Evolutionary conservation across 2,329 filamentous ascomycete genomes (phyloP), one percentile per base, ranked within the genome.

Genomic region (Aspergillus sp.): DNA sequence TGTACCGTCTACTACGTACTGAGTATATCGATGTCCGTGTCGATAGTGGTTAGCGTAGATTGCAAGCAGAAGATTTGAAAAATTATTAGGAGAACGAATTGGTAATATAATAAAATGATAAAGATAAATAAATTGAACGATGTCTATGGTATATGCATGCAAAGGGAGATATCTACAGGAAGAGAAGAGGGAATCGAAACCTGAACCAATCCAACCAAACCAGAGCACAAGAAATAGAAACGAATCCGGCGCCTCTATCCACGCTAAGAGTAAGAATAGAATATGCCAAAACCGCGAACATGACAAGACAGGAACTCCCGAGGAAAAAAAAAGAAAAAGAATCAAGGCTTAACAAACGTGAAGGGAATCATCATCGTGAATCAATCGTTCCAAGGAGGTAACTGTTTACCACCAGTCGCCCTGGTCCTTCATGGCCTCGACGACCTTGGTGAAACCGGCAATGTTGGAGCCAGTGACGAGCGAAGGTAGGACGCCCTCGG

Each of bases 371-470:
- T 60, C 55, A 59, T 64, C 59, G 56, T 66, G 42, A 62, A 53
- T 56, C 30, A 57, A 57, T 26, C 41, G 48, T 17, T 8, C 49
- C 11, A 9, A 8, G 11, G 8, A 4, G 9, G 9, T 9, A 9
- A 9, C 8, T 9, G 63, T 69, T 65, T 68, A 81, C 80, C 83
- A 98, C 93, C 93, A 98, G 78, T 98, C 93, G 71, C 95, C 95
- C 80, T 97, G 93, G 77, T 96, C 91, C 74, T 89, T 85, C 93
- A 98, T 98, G 71, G 95, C 93, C 69, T 86, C 84, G 52, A 89
- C 93, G 55, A 98, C 93, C 88, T 98, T 99, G 79, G 89, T 89
- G 82, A 97, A 98, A 58, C 95, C 95, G 60, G 95, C 95, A 80
- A 99, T 96, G 81, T 98, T 98, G 82, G 88, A 90, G 68, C 95